Conservation (phyloP, 2,329 filamentous ascomycete species). For the Chrysoporthe deuterocubensis region DNA sequence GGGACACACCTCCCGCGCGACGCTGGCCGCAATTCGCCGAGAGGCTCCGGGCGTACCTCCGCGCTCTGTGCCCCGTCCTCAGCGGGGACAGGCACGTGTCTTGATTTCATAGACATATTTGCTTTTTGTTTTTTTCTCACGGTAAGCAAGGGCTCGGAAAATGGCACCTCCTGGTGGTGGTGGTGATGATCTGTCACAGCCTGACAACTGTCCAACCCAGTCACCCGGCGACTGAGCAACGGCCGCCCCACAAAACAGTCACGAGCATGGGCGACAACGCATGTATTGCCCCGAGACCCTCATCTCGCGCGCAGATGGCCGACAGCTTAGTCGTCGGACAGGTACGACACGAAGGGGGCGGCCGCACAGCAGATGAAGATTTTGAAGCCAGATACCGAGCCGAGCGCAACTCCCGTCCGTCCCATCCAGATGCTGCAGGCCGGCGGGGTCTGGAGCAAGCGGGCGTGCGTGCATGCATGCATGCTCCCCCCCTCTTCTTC, state of each 20-base stretch:
- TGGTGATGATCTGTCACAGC: background rate
- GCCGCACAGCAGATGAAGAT: background rate
- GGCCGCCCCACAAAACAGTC: background rate
- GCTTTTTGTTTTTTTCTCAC: background rate
- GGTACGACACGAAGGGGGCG: background rate
- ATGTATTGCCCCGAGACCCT: conserved; percentile 7
- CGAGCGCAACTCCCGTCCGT: background rate
- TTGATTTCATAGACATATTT: background rate
- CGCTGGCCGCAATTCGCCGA: conserved; percentile 3
- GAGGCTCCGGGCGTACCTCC: background rate
- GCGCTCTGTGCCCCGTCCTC: background rate
- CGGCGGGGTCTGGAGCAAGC: background rate
- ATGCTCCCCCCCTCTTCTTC: background rate
- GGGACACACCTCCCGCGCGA: too few species aligned
- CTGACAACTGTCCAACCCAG: background rate
- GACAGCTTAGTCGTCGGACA: background rate
- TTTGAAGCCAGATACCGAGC: background rate
- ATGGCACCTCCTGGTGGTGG: background rate
- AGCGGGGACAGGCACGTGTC: background rate
- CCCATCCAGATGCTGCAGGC: background rate
- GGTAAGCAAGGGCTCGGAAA: background rate
- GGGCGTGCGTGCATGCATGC: background rate
- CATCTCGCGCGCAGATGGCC: conserved; percentile 10
- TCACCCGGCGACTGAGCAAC: too few species aligned
- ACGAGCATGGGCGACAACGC: conserved; percentile 3